Percentiles rank a stretch among this genome's conserved stretches.
phyloP scores from a whole-genome alignment of 495 filamentous ascomycete species.

The Aspergillus nidulans region DNA sequence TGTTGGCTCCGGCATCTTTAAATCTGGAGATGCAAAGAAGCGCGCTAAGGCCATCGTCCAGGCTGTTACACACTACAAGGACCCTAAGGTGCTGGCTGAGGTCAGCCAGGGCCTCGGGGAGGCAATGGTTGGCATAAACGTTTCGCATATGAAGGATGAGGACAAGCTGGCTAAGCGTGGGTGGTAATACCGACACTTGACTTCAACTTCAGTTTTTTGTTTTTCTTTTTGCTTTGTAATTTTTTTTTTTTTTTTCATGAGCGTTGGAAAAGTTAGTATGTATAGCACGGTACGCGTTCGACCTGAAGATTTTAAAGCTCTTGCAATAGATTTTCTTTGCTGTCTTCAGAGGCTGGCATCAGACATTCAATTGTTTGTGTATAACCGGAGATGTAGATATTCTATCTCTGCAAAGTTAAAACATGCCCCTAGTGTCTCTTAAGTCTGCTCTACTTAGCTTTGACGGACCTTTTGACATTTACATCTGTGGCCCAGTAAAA shows the following conservation, averaged over 20 bases:
- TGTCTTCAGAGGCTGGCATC: constrained; percentile 1
- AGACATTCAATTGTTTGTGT: neutral
- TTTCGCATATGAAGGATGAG: constrained; percentile 61
- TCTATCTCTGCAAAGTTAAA: no score
- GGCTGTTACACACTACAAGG: constrained; percentile 83
- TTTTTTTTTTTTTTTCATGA: constrained; percentile 11
- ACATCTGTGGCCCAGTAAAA: no score
- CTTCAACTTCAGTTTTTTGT: neutral
- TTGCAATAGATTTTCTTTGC: constrained; percentile 5
- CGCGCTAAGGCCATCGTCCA: constrained; percentile 91
- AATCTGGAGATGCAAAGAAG: constrained; percentile 81
- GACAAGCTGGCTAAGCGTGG: constrained; percentile 85
- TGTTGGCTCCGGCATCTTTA: constrained; percentile 96
- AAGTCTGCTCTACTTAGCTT: no score
- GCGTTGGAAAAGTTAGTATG: constrained; percentile 19
- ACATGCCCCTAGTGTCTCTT: no score
- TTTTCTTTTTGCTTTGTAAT: neutral
- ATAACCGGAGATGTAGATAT: no score
- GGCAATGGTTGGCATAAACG: constrained; percentile 94
- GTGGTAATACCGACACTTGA: constrained; percentile 54
- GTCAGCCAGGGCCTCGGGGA: constrained; percentile 83
- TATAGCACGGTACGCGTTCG: neutral
- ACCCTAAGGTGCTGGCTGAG: constrained; percentile 82
- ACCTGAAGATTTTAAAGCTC: constrained; percentile 8
- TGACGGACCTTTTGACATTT: no score